Evolutionary conservation across 306 rosid species (phyloP).

Genomic region (Casuarina cunninghamiana): DNA sequence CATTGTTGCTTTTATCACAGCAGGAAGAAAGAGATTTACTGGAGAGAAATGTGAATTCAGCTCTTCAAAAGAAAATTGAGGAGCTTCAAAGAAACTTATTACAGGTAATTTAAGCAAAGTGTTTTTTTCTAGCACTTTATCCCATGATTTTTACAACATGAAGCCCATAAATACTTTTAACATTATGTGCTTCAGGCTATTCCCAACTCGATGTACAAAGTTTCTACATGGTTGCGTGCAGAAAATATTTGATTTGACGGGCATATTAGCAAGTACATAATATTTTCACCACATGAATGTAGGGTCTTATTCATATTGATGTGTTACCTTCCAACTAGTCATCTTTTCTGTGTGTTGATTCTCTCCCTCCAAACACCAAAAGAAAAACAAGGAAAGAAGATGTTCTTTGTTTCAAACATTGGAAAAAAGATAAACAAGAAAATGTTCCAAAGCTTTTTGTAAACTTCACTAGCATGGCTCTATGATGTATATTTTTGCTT

Average conservation of each 20-base stretch:
- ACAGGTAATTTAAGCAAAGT: conserved; percentile 60
- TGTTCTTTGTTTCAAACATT: too few species aligned
- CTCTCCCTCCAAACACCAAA: not conserved
- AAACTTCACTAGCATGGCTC: not conserved
- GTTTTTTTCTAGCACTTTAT: conserved; percentile 32
- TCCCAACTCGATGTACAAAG: not conserved
- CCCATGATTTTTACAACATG: conserved; percentile 14
- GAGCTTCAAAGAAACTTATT: conserved; percentile 83
- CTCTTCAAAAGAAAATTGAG: conserved; percentile 77
- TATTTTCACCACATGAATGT: not conserved
- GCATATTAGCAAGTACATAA: not conserved
- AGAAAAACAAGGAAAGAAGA: too few species aligned
- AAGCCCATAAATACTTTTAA: conserved; percentile 12
- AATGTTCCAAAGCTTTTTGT: not conserved
- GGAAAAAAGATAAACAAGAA: not conserved
- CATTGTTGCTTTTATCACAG: conserved; percentile 84
- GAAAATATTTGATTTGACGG: not conserved
- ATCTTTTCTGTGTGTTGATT: not conserved
- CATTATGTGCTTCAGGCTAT: conserved; percentile 11
- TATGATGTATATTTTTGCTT: not conserved
- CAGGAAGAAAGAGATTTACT: conserved; percentile 89
- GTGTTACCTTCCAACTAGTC: not conserved
- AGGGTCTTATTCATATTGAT: not conserved
- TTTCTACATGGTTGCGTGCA: not conserved
- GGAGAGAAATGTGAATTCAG: conserved; percentile 74